Evolutionary conservation across 768 basidiomycete genomes (phyloP), one percentile per base, ranked within the genome.

Genomic region (Phlegmacium glaucopus): DNA sequence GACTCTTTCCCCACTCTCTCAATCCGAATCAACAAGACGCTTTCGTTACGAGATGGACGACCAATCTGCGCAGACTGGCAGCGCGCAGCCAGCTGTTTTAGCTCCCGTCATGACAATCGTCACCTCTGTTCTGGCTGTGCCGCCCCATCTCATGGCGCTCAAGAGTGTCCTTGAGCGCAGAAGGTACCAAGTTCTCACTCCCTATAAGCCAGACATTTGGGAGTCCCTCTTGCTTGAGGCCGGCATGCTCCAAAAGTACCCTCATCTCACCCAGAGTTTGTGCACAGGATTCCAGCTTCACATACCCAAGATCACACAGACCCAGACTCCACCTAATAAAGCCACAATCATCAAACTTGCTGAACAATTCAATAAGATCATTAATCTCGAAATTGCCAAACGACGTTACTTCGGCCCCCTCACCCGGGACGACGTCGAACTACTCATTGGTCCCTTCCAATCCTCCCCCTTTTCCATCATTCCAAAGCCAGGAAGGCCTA

Each of bases 111-210:
- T 13, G 30, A 49, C 6, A 38, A 55, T n/a, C 27, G 36, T 2
- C 71, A 74, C 56, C 44, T 65, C 10, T 74, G 71, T 60, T 72
- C 69, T 0, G 69, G 72, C 4, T 72, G 72, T 39, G 63, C 66
- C 22, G 29, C 44, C 1, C 4, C 56, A 34, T 27, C 22, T 32
- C 69, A 74, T 39, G 62, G 72, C 25, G 71, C 72, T 54, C 52
- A 64, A 34, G 39, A 25, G 3, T 74, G 72, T 51, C 54, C 64
- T 69, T 54, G 47, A 42, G 60, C 58, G 18, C 52, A 63, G 65
- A 61, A 52, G 15, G 42, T 34, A 9, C 56, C 2, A 27, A 16
- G 0, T 26, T 32, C 8, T 13, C 9, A 8, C 9, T 13, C 9
- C 13, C 13, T 32, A 32, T 32, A 8, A 32, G 9, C 9, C 30